Conservation (phyloP, 768 basidiomycete species). For the Boletus bicolor region DNA sequence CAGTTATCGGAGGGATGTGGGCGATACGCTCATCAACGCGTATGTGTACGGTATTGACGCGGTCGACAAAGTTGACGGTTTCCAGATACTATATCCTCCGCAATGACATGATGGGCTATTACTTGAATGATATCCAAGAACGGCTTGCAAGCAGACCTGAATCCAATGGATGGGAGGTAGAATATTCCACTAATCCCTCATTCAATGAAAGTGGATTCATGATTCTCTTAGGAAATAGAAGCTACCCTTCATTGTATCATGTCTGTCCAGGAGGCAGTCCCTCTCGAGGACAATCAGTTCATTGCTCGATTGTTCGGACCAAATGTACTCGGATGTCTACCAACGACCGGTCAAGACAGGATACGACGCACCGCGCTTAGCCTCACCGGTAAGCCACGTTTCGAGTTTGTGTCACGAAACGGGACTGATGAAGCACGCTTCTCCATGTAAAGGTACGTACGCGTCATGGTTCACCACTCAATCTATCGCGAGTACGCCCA, state of each 20-base stretch:
- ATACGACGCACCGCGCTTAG: slow-evolving; percentile 71
- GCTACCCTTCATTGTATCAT: slow-evolving; percentile 83
- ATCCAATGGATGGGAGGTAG: slow-evolving; percentile 71
- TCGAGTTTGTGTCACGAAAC: not conserved
- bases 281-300: slow-evolving; percentile 50
- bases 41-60: slow-evolving; percentile 35
- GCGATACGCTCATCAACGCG: slow-evolving; percentile 88
- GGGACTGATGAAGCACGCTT: not conserved
- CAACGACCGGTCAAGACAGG: slow-evolving; percentile 59
- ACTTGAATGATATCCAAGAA: slow-evolving; percentile 59
- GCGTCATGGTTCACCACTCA: slow-evolving; percentile 77
- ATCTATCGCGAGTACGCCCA: slow-evolving; percentile 26
- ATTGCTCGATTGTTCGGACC: slow-evolving; percentile 68
- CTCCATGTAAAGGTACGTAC: slow-evolving; percentile 51
- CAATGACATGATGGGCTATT: slow-evolving; percentile 74
- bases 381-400: slow-evolving; percentile 61
- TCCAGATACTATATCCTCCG: slow-evolving; percentile 83
- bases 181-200: not conserved
- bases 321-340: slow-evolving; percentile 65
- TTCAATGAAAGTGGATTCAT: not conserved
- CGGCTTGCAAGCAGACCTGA: slow-evolving; percentile 46
- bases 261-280: slow-evolving; percentile 85
- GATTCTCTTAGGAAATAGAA: slow-evolving; percentile 69
- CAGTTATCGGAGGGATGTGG: slow-evolving; percentile 82
- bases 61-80: slow-evolving; percentile 6